Conservation (phyloP, 805 yeast genomes). For the Candida insectorum region DNA sequence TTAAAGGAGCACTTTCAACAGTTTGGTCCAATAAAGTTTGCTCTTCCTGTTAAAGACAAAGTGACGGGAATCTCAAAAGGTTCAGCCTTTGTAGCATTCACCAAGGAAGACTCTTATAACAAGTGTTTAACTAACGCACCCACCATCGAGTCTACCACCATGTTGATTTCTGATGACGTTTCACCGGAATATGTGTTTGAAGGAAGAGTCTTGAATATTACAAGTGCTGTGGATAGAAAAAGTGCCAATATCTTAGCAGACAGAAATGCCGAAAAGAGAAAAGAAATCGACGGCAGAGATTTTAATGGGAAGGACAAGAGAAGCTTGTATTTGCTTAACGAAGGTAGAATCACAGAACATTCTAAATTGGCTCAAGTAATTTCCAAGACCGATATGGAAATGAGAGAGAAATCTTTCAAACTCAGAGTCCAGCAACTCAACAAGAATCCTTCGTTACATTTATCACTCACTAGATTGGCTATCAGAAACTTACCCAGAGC, state of each 20-base stretch:
- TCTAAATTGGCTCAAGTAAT: constrained; percentile 74
- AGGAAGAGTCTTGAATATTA: constrained; percentile 82
- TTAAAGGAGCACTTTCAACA: constrained; percentile 72
- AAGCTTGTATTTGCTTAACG: constrained; percentile 81
- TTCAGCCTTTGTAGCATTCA: constrained; percentile 91
- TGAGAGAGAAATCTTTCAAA: constrained; percentile 83
- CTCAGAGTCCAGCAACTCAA: constrained; percentile 86
- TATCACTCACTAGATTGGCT: constrained; percentile 93
- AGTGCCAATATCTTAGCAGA: constrained; percentile 75
- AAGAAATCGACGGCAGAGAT: constrained; percentile 74
- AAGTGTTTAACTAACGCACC: constrained; percentile 81
- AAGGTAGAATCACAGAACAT: constrained; percentile 82
- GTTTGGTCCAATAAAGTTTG: constrained; percentile 88
- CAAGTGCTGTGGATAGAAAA: constrained; percentile 83
- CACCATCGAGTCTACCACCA: constrained; percentile 52
- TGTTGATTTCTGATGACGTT: constrained; percentile 89
- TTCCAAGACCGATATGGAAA: constrained; percentile 70
- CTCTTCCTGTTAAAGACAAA: constrained; percentile 87
- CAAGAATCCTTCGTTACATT: constrained; percentile 86
- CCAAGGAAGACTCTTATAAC: constrained; percentile 54
- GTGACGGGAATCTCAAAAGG: constrained; percentile 87
- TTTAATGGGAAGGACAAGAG: constrained; percentile 80
- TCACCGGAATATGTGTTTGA: constrained; percentile 85
- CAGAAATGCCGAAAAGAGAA: constrained; percentile 68
- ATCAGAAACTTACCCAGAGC: constrained; percentile 91